Conservation (phyloP, 2,329 filamentous ascomycete species). For the Fusarium kyushuense region DNA sequence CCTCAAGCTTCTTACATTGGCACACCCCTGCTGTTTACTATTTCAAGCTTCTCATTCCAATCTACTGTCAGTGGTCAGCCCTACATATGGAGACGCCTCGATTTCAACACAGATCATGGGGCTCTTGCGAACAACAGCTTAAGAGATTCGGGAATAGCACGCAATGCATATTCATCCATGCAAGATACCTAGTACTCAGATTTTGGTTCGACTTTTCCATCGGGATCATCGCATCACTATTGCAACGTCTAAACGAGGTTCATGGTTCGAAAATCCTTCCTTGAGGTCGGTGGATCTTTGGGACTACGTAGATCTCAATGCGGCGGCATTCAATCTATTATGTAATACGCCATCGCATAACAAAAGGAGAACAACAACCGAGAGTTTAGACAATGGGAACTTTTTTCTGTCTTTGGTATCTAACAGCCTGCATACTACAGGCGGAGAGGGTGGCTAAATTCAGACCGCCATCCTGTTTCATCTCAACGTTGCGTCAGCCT, state of each 20-base stretch:
- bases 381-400: neutral
- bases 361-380: neutral
- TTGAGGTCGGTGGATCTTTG: neutral
- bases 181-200: neutral
- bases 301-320: neutral
- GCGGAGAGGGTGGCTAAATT: slow-evolving; percentile 23
- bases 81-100: neutral
- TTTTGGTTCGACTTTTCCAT: neutral
- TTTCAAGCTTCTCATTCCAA: neutral
- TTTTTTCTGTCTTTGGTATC: slow-evolving; percentile 38
- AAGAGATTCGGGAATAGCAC: neutral
- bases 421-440: slow-evolving; percentile 18
- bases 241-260: neutral
- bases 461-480: slow-evolving; percentile 3
- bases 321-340: neutral
- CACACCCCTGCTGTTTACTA: too few relatives aligned
- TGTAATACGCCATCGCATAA: neutral
- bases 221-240: neutral
- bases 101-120: neutral
- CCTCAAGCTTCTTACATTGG: neutral
- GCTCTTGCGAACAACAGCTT: neutral
- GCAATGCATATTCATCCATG: neutral
- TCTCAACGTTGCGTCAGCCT: slow-evolving; percentile 3
- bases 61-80: neutral
- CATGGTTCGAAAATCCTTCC: neutral